These are phyloP conservation scores for Abelmoschus esculentus DNA, from an alignment of 345 rosid species.

Conservation along the genomic window DNA sequence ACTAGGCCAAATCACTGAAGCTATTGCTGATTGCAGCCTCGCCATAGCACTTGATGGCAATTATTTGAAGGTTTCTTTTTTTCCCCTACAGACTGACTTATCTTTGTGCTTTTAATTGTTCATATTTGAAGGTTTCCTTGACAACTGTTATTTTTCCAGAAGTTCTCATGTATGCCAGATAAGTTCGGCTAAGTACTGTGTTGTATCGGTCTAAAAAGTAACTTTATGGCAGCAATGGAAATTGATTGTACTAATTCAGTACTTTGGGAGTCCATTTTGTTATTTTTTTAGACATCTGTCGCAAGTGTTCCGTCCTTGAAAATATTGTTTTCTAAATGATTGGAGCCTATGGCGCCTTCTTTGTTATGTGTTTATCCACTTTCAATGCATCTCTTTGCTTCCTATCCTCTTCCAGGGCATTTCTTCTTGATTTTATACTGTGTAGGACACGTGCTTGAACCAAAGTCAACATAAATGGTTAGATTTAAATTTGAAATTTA, in stretches of 20 bases:
- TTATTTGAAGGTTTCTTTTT: conserved; percentile 60
- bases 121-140: background rate
- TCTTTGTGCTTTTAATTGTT: background rate
- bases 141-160: too few species aligned
- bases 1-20: conserved; percentile 70
- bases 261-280: too few species aligned
- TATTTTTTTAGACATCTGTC: background rate
- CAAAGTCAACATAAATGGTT: background rate
- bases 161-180: too few species aligned
- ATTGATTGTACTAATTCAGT: too few species aligned
- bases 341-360: background rate
- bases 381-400: background rate
- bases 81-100: background rate
- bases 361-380: background rate
- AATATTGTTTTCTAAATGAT: background rate
- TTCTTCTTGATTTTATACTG: background rate
- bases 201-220: background rate
- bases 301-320: background rate
- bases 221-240: too few species aligned
- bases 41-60: conserved; percentile 86
- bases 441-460: background rate
- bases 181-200: background rate
- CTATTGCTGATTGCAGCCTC: conserved; percentile 95
- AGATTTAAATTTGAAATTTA: background rate
- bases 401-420: background rate